Percentiles rank a stretch among this genome's conserved stretches.
Evolutionary conservation across 441 rosid genomes (phyloP).

Genomic region (Lepidium campestre): DNA sequence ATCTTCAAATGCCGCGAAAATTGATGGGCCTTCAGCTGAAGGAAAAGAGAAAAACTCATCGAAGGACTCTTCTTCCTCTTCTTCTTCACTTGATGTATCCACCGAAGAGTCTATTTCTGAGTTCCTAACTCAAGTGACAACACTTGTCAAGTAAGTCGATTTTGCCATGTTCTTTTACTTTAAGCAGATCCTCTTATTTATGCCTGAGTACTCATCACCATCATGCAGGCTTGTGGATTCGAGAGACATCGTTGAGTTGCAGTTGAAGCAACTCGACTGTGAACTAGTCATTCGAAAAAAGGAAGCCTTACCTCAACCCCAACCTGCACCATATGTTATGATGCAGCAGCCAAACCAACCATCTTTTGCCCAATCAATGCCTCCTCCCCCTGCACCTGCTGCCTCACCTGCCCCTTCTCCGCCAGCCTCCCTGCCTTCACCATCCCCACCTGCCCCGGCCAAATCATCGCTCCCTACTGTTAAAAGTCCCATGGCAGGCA

Average conservation of each 20-base stretch:
- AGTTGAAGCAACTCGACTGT: slow-evolving; percentile 74
- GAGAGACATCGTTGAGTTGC: slow-evolving; percentile 81
- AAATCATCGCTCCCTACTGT: slow-evolving; percentile 68
- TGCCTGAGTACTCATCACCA: slow-evolving; percentile 6
- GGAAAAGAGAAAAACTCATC: slow-evolving; percentile 33
- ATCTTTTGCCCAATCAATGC: slow-evolving; percentile 27
- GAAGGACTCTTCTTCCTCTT: slow-evolving; percentile 33
- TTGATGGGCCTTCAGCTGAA: slow-evolving; percentile 34
- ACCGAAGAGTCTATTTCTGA: slow-evolving; percentile 65
- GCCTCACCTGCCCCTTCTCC: slow-evolving; percentile 34
- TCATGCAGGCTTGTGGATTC: slow-evolving; percentile 80
- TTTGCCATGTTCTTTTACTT: background rate
- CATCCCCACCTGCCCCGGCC: slow-evolving; percentile 37
- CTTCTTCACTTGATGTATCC: slow-evolving; percentile 40
- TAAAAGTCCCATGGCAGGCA: slow-evolving; percentile 89
- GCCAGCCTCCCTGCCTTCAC: slow-evolving; percentile 34
- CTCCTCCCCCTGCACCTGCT: slow-evolving; percentile 37
- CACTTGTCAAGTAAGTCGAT: slow-evolving; percentile 68
- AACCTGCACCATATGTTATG: slow-evolving; percentile 47
- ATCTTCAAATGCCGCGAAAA: slow-evolving; percentile 48
- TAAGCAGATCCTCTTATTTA: background rate
- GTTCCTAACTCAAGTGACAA: slow-evolving; percentile 69
- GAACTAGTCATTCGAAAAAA: slow-evolving; percentile 73
- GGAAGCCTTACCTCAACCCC: slow-evolving; percentile 69
- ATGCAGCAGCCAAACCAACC: slow-evolving; percentile 46